A percentile compares a stretch with the other conserved stretches of the same genome.
Conservation (phyloP, 2,329 filamentous ascomycete species). For the Clonostachys solani region DNA sequence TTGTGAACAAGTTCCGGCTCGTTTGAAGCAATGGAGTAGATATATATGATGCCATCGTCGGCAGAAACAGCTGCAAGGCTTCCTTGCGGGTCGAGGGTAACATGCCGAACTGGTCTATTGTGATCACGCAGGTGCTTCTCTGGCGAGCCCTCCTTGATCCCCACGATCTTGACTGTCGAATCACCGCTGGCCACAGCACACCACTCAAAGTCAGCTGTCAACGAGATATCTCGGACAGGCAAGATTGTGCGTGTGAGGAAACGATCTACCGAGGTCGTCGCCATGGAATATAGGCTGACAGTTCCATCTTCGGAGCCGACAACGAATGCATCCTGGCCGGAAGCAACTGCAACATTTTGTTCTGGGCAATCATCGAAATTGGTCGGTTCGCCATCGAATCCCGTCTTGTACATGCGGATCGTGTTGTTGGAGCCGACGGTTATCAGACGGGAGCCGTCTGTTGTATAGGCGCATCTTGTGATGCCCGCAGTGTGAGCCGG, state of each 20-base stretch:
- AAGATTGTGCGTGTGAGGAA: slow-evolving; percentile 81
- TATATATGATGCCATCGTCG: slow-evolving; percentile 82
- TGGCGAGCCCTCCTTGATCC: slow-evolving; percentile 70
- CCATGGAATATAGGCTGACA: slow-evolving; percentile 89
- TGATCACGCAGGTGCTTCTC: slow-evolving; percentile 81
- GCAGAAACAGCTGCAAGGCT: slow-evolving; percentile 75
- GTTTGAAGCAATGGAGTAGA: slow-evolving; percentile 78
- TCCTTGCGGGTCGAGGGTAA: slow-evolving; percentile 81
- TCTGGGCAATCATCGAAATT: slow-evolving; percentile 91
- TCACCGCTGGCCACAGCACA: slow-evolving; percentile 97
- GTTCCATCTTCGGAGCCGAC: slow-evolving; percentile 91
- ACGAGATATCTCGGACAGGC: slow-evolving; percentile 78
- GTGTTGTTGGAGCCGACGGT: slow-evolving; percentile 93
- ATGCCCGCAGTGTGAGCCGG: slow-evolving; percentile 80
- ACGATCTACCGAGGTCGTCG: slow-evolving; percentile 69
- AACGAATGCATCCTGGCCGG: slow-evolving; percentile 78
- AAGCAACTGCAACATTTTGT: slow-evolving; percentile 74
- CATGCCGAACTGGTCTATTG: slow-evolving; percentile 80
- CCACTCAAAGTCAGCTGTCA: slow-evolving; percentile 81
- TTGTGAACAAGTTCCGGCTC: slow-evolving; percentile 78
- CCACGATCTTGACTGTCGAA: slow-evolving; percentile 84
- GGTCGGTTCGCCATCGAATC: slow-evolving; percentile 85
- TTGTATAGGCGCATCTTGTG: slow-evolving; percentile 86
- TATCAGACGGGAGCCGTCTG: slow-evolving; percentile 79
- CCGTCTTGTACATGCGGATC: slow-evolving; percentile 87